Base-by-base conservation (phyloP, 176 grass and related monocot genomes). In the Chrysopogon serrulatus region DNA sequence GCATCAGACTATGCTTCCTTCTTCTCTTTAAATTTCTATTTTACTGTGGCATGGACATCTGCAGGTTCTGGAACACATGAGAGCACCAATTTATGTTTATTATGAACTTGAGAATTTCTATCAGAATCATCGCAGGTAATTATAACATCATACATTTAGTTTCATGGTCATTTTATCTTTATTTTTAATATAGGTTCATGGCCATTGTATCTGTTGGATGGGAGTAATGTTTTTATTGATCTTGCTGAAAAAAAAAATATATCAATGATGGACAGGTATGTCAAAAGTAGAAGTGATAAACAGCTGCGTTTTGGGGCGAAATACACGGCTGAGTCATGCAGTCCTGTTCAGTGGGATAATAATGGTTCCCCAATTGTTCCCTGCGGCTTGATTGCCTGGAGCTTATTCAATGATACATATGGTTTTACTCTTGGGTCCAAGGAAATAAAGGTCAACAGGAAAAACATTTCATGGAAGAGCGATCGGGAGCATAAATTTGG, bases 351-450 rank as follows among this genome's bases (percentile, higher is more conserved):
- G 17, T 57, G 32, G 68, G 85, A 63, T 68, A 62, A 85, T 65
- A 86, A 93, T 68, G 91, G 93, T 66, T 83, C 76, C 44, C 93
- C 91, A 44, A 79, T 99, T 81, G 79, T 99, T 86, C 96, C 96
- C 71, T 99, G 96, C 71, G 96, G 96, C 49, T 94, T 99, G 84
- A 92, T 96, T 65, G 91, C 96, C 14, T 99, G 93, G 93, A 99
- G 91, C 73, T 90, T 99, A 75, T 99, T 99, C 86, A 99, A 99
- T 79, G 96, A 99, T 85, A 92, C 96, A 17, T 98, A 93, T 82
- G 69, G n/a, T 61, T 94, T 98, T 89, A 76, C 59, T 72, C 67
- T 45, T 75, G 87, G 87, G n/a, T 73, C 83, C 17, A 83, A 16
- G 21, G 78, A 83, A 69, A 71, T 98, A 64, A 89, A 87, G 41